Base-by-base conservation (phyloP, 192 early-diverging fungal genomes). In the Entomortierella beljakovae region DNA sequence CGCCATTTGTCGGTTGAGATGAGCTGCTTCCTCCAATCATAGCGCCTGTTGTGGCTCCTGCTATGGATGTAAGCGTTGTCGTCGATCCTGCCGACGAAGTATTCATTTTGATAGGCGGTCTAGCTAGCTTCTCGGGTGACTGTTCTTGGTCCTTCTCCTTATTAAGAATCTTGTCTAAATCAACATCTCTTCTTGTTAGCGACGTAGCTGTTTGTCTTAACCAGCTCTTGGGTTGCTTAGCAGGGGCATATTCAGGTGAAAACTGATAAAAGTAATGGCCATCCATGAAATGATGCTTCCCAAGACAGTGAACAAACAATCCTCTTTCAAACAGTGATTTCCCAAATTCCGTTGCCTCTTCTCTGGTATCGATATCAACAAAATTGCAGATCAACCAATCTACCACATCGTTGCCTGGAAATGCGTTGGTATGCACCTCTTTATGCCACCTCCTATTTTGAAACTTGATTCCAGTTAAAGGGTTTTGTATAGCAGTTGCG, bases 241-340 rank as follows among this genome's bases (percentile, higher is more conserved):
- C 69, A 29, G 81, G 22, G 23, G 86, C 84, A 57, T 85, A 88
- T 8, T 88, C 85, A 22, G 81, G 84, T 11, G 81, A 83, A 40
- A 97, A 64, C 34, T 88, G 86, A 71, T 97, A 99, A 86, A 94
- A 97, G 70, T 94, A 95, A 46, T 92, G 89, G 0, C 96, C 96
- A 66, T 99, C 97, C 68, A 96, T 68, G 64, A 99, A 96, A 23
- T 76, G 52, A 53, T 93, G 90, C n/a, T 82, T 73, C 7, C 80
- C 83, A 29, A 84, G 82, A 33, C 83, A 88, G 40, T 93, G 89
- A 16, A 80, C 60, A 67, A 97, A 88, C 16, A 98, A 60, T 0
- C 93, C 93, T 25, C 89, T 88, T n/a, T 89, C 82, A 61, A 95
- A 74, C 48, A 98, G 85, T 26, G 83, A 61, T 69, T 94, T 94